Conservation (phyloP, 768 basidiomycete genomes). For the Fomitopsis pulvina region DNA sequence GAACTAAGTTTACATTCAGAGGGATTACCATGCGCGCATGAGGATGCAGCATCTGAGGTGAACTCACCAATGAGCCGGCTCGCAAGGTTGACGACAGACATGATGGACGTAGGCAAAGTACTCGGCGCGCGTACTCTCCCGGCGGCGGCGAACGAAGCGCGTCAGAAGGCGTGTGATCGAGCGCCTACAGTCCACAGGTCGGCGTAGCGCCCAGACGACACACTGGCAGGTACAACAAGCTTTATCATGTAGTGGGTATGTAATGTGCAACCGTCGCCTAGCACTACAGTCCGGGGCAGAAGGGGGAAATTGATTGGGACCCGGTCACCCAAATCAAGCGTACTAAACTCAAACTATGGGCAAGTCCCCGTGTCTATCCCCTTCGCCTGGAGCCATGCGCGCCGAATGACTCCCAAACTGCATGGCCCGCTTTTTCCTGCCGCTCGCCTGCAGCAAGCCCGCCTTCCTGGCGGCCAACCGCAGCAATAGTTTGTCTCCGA, state of each 20-base stretch:
- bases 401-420: conserved; percentile 92
- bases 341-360: conserved; percentile 3
- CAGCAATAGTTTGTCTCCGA: conserved; percentile 87
- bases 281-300: too few species aligned
- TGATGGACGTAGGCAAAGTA: conserved; percentile 15
- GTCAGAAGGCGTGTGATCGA: neutral
- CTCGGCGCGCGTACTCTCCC: neutral
- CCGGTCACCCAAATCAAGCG: too few species aligned
- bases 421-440: conserved; percentile 88
- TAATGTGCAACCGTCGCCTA: too few species aligned
- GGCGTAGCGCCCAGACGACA: neutral
- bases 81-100: conserved; percentile 46
- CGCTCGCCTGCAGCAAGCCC: conserved; percentile 71
- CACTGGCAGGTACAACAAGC: too few species aligned
- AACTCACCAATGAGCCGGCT: conserved; percentile 43
- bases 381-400: conserved; percentile 63
- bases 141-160: neutral
- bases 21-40: neutral
- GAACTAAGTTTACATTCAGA: conserved; percentile 40
- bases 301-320: too few species aligned
- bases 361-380: conserved; percentile 44
- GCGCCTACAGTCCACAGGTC: neutral
- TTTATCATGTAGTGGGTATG: too few species aligned
- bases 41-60: neutral
- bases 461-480: conserved; percentile 62